Conservation (phyloP, 257 asterid species). For the Solanum raphanifolium region DNA sequence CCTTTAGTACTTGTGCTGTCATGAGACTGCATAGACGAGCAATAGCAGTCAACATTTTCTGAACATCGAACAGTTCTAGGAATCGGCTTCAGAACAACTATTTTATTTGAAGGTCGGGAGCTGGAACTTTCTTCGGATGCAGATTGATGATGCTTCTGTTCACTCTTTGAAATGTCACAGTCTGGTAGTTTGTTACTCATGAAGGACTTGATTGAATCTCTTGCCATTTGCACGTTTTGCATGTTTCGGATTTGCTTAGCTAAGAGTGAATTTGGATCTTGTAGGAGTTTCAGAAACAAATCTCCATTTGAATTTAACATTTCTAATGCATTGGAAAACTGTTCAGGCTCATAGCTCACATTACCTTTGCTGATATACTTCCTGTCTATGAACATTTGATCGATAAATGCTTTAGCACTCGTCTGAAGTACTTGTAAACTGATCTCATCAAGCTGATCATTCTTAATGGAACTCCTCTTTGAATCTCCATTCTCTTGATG, state of each 20-base stretch:
- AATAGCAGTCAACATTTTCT: constrained; percentile 24
- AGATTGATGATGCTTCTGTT: constrained; percentile 2
- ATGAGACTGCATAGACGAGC: constrained; percentile 39
- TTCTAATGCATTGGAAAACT: constrained; percentile 54
- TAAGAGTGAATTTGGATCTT: constrained; percentile 27
- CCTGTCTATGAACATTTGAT: constrained; percentile 39
- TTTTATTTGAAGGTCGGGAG: constrained; percentile 24
- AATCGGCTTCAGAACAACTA: constrained; percentile 50
- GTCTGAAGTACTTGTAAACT: constrained; percentile 29
- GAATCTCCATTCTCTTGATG: constrained; percentile 18
- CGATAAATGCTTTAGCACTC: constrained; percentile 50
- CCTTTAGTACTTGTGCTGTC: constrained; percentile 8
- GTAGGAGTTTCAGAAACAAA: constrained; percentile 30
- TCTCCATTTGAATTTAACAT: constrained; percentile 32
- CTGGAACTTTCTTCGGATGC: constrained; percentile 6
- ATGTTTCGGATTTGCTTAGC: constrained; percentile 8
- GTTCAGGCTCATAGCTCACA: constrained; percentile 18
- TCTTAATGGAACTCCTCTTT: not conserved
- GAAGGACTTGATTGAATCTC: constrained; percentile 3
- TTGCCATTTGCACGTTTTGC: constrained; percentile 6
- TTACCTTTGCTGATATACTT: constrained; percentile 8
- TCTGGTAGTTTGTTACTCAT: constrained; percentile 4
- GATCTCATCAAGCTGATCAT: constrained; percentile 20
- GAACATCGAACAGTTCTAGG: constrained; percentile 12
- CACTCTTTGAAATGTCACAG: not conserved